Evolutionary conservation across 1,284 basidiomycete species (phyloP).

Genomic region (Xanthoconium separans): DNA sequence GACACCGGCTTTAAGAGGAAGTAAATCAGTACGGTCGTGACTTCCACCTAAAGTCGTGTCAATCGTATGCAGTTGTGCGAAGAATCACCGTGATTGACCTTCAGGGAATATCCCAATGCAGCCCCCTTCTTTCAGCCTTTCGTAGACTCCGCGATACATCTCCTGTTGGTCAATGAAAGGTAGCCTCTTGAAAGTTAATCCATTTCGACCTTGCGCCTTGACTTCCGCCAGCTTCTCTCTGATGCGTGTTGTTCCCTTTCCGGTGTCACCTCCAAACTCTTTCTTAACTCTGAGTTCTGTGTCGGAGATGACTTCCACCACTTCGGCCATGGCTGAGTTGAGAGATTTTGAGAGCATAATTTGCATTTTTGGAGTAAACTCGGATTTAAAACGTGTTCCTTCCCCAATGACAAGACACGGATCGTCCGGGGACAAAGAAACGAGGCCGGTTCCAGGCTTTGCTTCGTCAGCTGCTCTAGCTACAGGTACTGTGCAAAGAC

Average conservation of each 20-base stretch:
- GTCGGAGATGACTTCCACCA: constrained; percentile 89
- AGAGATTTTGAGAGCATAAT: constrained; percentile 86
- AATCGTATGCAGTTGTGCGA: constrained; percentile 5
- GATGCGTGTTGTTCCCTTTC: constrained; percentile 72
- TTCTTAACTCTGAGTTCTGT: constrained; percentile 84
- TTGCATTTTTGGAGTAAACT: constrained; percentile 82
- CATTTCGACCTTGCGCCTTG: constrained; percentile 52
- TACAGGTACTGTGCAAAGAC: constrained; percentile 73
- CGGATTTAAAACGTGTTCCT: constrained; percentile 76
- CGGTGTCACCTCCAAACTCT: constrained; percentile 83
- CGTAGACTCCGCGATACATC: constrained; percentile 95
- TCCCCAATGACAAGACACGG: constrained; percentile 79
- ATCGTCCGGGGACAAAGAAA: constrained; percentile 75
- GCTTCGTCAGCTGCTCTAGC: constrained; percentile 90
- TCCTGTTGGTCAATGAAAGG: constrained; percentile 90
- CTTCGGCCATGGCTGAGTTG: constrained; percentile 79
- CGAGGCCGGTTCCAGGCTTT: constrained; percentile 72
- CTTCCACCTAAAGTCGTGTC: constrained; percentile 70
- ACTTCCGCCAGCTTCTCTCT: constrained; percentile 65
- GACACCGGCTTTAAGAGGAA: constrained; percentile 95
- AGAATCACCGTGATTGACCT: constrained; percentile 48
- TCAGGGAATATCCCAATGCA: constrained; percentile 97
- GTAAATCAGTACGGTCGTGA: constrained; percentile 92
- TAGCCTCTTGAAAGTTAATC: constrained; percentile 74
- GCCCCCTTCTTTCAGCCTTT: constrained; percentile 83